Evolutionary conservation across 805 yeast species (phyloP).

Genomic region (Pichia cabralensis): DNA sequence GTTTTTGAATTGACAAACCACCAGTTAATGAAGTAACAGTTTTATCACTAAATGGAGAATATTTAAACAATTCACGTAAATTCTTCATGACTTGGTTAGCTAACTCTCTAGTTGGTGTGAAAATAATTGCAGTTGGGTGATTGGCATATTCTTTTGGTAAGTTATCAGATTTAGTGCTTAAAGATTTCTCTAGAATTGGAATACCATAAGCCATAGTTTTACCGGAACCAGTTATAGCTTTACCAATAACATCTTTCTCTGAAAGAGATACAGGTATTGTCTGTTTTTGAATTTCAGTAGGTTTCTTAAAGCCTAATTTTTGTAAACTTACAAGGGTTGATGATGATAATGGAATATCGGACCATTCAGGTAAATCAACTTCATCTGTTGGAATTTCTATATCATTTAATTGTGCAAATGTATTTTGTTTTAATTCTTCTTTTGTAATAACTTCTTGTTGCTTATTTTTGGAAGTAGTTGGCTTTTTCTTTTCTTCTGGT

Average conservation of each 20-base stretch:
- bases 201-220: slow-evolving; percentile 93
- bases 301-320: slow-evolving; percentile 47
- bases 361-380: slow-evolving; percentile 57
- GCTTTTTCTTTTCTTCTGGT: not conserved
- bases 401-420: slow-evolving; percentile 11
- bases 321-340: slow-evolving; percentile 54
- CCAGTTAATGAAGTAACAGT: slow-evolving; percentile 81
- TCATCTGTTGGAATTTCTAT: slow-evolving; percentile 19
- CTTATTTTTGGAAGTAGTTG: slow-evolving; percentile 1
- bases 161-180: slow-evolving; percentile 17
- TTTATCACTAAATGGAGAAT: slow-evolving; percentile 33
- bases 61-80: slow-evolving; percentile 44
- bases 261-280: slow-evolving; percentile 66
- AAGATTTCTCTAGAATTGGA: slow-evolving; percentile 69
- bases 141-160: slow-evolving; percentile 15
- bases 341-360: slow-evolving; percentile 36
- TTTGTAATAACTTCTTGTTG: slow-evolving; percentile 7
- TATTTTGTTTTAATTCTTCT: slow-evolving; percentile 11
- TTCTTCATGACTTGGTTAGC: slow-evolving; percentile 91
- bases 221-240: slow-evolving; percentile 97
- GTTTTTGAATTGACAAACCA: slow-evolving; percentile 90
- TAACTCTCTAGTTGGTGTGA: slow-evolving; percentile 93
- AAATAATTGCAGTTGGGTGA: slow-evolving; percentile 63
- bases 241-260: slow-evolving; percentile 83
- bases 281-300: slow-evolving; percentile 76